Conservation (phyloP, 2,329 filamentous ascomycete genomes). For the Rosellinia necatrix region DNA sequence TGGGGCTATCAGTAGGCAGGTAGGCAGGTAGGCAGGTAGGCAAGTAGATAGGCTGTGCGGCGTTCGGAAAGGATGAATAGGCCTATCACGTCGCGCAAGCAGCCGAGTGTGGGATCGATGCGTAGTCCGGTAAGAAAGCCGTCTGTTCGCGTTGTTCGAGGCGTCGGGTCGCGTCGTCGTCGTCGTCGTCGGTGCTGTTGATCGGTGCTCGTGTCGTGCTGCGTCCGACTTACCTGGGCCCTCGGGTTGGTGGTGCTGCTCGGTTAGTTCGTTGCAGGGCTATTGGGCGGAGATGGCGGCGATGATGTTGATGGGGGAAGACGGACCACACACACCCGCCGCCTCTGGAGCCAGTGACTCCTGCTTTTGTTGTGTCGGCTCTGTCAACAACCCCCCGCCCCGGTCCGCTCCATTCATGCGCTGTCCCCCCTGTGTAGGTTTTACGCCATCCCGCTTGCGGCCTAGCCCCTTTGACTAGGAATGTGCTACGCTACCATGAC, state of each 20-base stretch:
- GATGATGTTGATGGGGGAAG: conserved; percentile 27
- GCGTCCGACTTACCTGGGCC: conserved; percentile 25
- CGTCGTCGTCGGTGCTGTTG: conserved; percentile 1
- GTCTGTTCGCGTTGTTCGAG: too few species aligned
- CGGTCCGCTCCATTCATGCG: conserved; percentile 23
- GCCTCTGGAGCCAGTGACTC: conserved; percentile 17
- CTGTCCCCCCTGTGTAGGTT: conserved; percentile 33
- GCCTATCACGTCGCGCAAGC: conserved; percentile 4
- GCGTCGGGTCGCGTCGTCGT: background rate
- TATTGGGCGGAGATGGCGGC: conserved; percentile 18
- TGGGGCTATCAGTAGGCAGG: background rate
- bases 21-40: too few species aligned
- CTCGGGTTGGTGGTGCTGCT: conserved; percentile 10
- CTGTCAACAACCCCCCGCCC: conserved; percentile 30
- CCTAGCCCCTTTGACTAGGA: conserved; percentile 27
- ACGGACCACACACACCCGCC: conserved; percentile 13
- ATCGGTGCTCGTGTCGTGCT: background rate
- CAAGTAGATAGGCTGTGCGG: too few species aligned
- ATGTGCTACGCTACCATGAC: conserved; percentile 40
- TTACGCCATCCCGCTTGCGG: conserved; percentile 25
- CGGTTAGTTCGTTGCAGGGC: conserved; percentile 26
- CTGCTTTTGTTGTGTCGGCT: conserved; percentile 27
- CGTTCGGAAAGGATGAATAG: too few species aligned
- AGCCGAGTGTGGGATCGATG: background rate
- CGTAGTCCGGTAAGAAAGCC: conserved; percentile 7